Conservation (phyloP, 257 asterid genomes). For the Solanum gracilifrons region DNA sequence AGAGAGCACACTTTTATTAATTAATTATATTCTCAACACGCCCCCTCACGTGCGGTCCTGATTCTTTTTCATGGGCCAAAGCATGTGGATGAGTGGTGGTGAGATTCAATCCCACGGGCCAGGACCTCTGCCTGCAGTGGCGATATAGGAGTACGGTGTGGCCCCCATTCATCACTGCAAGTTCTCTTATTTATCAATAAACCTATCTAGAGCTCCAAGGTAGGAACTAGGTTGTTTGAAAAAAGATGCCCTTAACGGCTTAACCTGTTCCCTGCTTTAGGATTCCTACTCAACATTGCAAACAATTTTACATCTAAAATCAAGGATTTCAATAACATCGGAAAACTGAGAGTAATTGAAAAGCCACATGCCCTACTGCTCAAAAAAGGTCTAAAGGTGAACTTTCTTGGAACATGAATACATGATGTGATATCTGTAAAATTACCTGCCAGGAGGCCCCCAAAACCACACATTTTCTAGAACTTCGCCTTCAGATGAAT, state of each 20-base stretch:
- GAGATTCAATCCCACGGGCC: too few species aligned
- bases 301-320: neutral
- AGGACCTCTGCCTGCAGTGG: neutral
- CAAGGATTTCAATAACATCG: neutral
- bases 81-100: too few species aligned
- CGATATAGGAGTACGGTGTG: neutral
- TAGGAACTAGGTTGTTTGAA: neutral
- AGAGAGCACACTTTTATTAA: too few species aligned
- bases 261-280: neutral
- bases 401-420: neutral
- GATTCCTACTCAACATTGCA: neutral
- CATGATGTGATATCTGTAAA: neutral
- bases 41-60: too few species aligned
- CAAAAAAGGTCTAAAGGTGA: neutral
- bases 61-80: too few species aligned
- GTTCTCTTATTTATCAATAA: neutral
- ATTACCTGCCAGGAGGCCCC: conserved; percentile 53
- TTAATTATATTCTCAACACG: too few species aligned
- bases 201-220: neutral
- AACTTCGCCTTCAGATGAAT: conserved; percentile 38
- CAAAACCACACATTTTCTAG: conserved; percentile 37
- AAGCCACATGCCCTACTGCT: neutral
- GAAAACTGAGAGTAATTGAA: neutral
- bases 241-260: neutral
- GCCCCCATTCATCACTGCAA: neutral